A percentile compares a stretch with the other conserved stretches of the same genome.
These are phyloP conservation scores for Prunus mume DNA, from an alignment of 306 rosid species.

Conservation along the genomic window DNA sequence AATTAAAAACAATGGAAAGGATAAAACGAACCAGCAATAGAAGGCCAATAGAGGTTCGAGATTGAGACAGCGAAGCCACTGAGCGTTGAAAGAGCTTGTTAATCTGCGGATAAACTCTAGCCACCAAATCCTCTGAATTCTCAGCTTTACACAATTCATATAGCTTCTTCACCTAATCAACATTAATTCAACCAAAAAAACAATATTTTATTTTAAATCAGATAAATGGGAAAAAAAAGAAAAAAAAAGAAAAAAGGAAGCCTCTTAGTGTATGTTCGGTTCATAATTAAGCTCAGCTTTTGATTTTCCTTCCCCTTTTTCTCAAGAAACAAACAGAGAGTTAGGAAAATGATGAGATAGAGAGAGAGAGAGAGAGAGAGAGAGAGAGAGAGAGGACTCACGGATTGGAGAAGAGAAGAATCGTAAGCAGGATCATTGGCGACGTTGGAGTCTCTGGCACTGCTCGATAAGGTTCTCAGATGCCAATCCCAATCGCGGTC, in stretches of 20 bases:
- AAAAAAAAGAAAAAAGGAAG: too few species aligned
- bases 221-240: not conserved
- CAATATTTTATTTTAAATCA: not conserved
- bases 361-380: not conserved
- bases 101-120: slow-evolving; percentile 77
- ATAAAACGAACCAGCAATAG: slow-evolving; percentile 60
- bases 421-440: slow-evolving; percentile 90
- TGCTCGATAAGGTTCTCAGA: slow-evolving; percentile 60
- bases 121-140: slow-evolving; percentile 75
- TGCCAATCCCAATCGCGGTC: slow-evolving; percentile 75
- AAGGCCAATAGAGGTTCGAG: slow-evolving; percentile 85
- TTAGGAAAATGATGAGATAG: not conserved
- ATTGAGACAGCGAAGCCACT: slow-evolving; percentile 69
- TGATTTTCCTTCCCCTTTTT: not conserved
- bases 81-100: slow-evolving; percentile 89
- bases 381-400: slow-evolving; percentile 19
- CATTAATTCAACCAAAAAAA: not conserved
- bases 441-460: slow-evolving; percentile 70
- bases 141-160: slow-evolving; percentile 67
- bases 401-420: slow-evolving; percentile 73
- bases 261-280: not conserved
- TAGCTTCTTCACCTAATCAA: slow-evolving; percentile 71
- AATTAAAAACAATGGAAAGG: not conserved
- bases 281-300: not conserved
- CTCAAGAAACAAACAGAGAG: slow-evolving; percentile 13